Evolutionary conservation across 345 rosid genomes (phyloP).

Genomic region (Lepidium africanum): DNA sequence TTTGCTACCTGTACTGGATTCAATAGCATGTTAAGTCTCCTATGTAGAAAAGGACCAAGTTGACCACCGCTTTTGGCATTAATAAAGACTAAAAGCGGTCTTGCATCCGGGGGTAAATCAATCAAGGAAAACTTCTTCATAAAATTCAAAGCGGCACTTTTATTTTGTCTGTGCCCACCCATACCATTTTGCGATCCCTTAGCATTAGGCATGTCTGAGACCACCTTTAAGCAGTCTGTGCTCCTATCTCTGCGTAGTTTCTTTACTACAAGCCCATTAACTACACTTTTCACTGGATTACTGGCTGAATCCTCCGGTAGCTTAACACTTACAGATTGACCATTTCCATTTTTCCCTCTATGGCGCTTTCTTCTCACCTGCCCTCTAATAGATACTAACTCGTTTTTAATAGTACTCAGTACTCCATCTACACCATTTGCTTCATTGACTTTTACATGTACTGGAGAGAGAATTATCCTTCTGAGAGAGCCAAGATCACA

Average conservation of each 20-base stretch:
- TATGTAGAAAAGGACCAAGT: constrained; percentile 60
- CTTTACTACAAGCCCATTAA: constrained; percentile 42
- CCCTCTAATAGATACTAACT: constrained; percentile 36
- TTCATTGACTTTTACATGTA: constrained; percentile 44
- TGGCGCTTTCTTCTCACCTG: constrained; percentile 38
- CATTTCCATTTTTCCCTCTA: constrained; percentile 34
- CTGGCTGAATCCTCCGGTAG: constrained; percentile 32
- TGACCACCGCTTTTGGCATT: constrained; percentile 84
- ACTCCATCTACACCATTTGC: constrained; percentile 32
- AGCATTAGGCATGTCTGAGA: constrained; percentile 14
- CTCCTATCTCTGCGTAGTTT: constrained; percentile 40
- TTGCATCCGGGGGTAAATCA: constrained; percentile 53
- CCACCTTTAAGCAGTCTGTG: constrained; percentile 29
- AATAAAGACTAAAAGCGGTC: constrained; percentile 73
- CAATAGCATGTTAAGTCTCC: constrained; percentile 64
- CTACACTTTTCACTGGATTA: constrained; percentile 25
- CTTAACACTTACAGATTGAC: constrained; percentile 29
- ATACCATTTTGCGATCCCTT: constrained; percentile 29
- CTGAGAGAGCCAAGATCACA: constrained; percentile 62
- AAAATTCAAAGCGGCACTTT: constrained; percentile 17
- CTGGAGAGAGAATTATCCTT: constrained; percentile 52
- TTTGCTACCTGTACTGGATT: constrained; percentile 68
- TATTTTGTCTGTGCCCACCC: constrained; percentile 27
- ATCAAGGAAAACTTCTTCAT: constrained; percentile 37
- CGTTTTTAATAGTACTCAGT: constrained; percentile 31